Evolutionary conservation across 192 early-diverging fungal species (phyloP), one percentile per base, ranked within the genome.

Genomic region (Lobosporangium transversale): DNA sequence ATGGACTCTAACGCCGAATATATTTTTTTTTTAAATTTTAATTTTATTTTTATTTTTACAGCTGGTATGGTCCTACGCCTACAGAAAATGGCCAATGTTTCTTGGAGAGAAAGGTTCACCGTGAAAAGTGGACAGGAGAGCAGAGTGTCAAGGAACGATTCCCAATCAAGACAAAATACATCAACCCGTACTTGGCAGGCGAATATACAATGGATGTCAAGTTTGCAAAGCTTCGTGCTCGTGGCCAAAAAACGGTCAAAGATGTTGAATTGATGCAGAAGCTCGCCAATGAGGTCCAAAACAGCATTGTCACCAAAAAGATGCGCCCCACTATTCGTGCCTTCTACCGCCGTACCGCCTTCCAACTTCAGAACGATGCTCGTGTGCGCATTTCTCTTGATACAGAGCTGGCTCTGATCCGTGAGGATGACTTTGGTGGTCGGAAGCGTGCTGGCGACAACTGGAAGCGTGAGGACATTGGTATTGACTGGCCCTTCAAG

Each of bases 271-370:
- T 88, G 53, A 90, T 93, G 75, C 82, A 88, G 37, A 81, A 71
- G n/a, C 85, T 99, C 17, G 85, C 92, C 6, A 82, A 75, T 14
- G 90, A 96, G 30, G 87, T 98, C 32, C 91, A 91, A 50, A 51
- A 68, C 4, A 89, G 85, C 48, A 86, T 98, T n/a, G 65, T 66
- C 24, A 74, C 81, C 42, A 94, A 90, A 74, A 79, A 80, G 18
- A 81, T 94, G 64, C 83, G 83, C 33, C 92, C 90, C 40, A 85
- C 61, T 47, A 83, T 97, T 59, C 89, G 97, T 26, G 93, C 95
- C 2, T 95, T 95, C 73, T 98, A 98, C 84, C 96, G 97, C 76
- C 93, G 98, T 45, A 97, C 95, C 8, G 97, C 98, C 11, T 99
- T 99, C 85, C 98, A 99, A 79, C 82, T 98, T 29, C 96, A 95